Base-by-base conservation (phyloP, 2,329 filamentous ascomycete species). In the Claviceps sp. region DNA sequence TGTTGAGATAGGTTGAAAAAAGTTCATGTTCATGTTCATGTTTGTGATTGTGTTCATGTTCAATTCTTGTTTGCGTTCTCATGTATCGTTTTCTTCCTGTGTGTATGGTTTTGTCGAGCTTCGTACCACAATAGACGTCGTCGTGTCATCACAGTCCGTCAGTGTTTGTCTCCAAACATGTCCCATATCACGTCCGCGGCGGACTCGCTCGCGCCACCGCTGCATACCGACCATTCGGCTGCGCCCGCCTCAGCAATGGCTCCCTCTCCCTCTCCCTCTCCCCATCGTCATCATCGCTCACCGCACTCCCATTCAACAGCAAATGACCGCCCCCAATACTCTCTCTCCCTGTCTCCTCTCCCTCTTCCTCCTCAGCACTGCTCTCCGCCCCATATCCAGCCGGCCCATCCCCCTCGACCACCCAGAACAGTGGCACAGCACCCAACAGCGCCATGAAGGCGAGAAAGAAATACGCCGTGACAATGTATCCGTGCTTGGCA, bases 381-480 rank as follows among this genome's bases (percentile, higher is more conserved):
- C 49, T 62, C 4, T 65, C 65, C 2, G 45, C 63, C 43, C 57
- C 30, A 11, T 34, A 65, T 50, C 51, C 63, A 36, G 57, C 66
- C 64, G 66, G 88, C 72, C 87, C 87, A 8, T 88, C 80, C 40
- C 84, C 84, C 61, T 95, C 80, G 14, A 82, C 76, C 1, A 94
- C 76, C 69, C 82, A 85, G 65, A 82, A 87, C 0, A 85, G 78
- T 0, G 89, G 86, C 2, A 95, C 65, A 0, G 80, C 80, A 18
- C 86, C 85, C 1, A 89, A 47, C 0, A 78, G 55, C 0, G 82
- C 77, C 45, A 94, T 71, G 0, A 70, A 59, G 0, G 80, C 76
- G n/a, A 96, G 72, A 4, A 85, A 73, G 81, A 87, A 95, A 78
- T 87, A 96, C 0, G 90, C 84, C 0, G 86, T 71, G 49, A 94